These are phyloP conservation scores for Heimioporus retisporus DNA, from an alignment of 1,284 basidiomycete genomes.

Conservation along the genomic window DNA sequence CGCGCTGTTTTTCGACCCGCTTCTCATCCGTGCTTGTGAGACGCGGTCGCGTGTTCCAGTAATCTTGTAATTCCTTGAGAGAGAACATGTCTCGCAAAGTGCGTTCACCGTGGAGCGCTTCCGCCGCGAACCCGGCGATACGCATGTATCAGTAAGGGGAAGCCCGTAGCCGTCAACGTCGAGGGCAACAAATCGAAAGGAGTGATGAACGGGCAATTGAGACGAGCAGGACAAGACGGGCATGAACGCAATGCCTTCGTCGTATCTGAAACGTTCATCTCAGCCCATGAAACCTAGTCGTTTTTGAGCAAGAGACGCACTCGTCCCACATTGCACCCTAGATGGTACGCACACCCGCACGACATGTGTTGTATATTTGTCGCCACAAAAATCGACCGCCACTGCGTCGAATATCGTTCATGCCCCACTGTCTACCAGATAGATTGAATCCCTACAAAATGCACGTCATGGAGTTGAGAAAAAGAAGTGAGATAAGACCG, in stretches of 20 bases:
- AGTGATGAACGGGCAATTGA: slow-evolving; percentile 66
- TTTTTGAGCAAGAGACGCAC: slow-evolving; percentile 51
- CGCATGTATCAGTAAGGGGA: slow-evolving; percentile 87
- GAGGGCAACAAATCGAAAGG: slow-evolving; percentile 69
- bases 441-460: slow-evolving; percentile 69
- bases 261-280: slow-evolving; percentile 60
- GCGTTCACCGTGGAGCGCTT: slow-evolving; percentile 71
- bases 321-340: slow-evolving; percentile 91
- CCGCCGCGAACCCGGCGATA: slow-evolving; percentile 76
- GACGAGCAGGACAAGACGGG: slow-evolving; percentile 69
- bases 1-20: neutral
- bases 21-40: slow-evolving; percentile 54
- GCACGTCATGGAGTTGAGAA: too few species aligned
- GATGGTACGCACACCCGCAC: slow-evolving; percentile 67
- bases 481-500: neutral
- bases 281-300: slow-evolving; percentile 4
- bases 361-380: slow-evolving; percentile 73
- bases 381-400: slow-evolving; percentile 82
- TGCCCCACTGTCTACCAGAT: slow-evolving; percentile 72
- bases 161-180: slow-evolving; percentile 80
- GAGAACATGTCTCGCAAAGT: slow-evolving; percentile 72
- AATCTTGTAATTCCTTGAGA: slow-evolving; percentile 77
- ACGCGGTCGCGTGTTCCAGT: slow-evolving; percentile 71
- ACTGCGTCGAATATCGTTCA: slow-evolving; percentile 72
- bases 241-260: slow-evolving; percentile 83